Percentiles rank a stretch among this genome's conserved stretches.
These are phyloP conservation scores for Lachnellula cervina DNA, from an alignment of 2,329 filamentous ascomycete species.

Conservation along the genomic window DNA sequence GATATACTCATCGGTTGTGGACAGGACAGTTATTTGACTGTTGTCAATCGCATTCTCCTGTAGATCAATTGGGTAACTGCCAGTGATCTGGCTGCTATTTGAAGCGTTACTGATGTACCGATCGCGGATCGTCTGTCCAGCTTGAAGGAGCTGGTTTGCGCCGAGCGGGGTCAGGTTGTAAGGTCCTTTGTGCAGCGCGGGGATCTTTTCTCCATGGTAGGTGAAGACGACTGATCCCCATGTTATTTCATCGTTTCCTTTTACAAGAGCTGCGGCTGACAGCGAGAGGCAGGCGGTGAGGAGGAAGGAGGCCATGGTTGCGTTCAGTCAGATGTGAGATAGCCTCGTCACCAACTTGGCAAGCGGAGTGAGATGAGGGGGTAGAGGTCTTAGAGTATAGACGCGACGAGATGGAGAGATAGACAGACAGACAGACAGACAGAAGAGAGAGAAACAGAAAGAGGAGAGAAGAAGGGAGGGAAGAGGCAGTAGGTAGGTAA, in stretches of 20 bases:
- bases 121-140: conserved; percentile 44
- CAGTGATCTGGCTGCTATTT: conserved; percentile 24
- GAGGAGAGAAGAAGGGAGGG: background rate
- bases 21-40: conserved; percentile 40
- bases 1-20: conserved; percentile 43
- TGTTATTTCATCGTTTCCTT: conserved; percentile 15
- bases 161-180: conserved; percentile 46
- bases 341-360: background rate
- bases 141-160: conserved; percentile 46
- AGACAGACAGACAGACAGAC: background rate
- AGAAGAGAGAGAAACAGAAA: background rate
- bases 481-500: background rate
- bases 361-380: background rate
- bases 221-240: conserved; percentile 27
- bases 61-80: conserved; percentile 39
- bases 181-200: conserved; percentile 30
- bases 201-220: conserved; percentile 50
- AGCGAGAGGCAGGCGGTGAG: conserved; percentile 14
- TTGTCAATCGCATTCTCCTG: conserved; percentile 44
- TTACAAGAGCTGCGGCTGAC: conserved; percentile 6
- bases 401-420: background rate
- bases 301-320: conserved; percentile 5
- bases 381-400: background rate
- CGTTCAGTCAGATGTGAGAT: background rate
- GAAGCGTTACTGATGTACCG: conserved; percentile 41